Evolutionary conservation across 2,329 filamentous ascomycete species (phyloP), one percentile per base, ranked within the genome.

Genomic region (Domatiomyces globalis): DNA sequence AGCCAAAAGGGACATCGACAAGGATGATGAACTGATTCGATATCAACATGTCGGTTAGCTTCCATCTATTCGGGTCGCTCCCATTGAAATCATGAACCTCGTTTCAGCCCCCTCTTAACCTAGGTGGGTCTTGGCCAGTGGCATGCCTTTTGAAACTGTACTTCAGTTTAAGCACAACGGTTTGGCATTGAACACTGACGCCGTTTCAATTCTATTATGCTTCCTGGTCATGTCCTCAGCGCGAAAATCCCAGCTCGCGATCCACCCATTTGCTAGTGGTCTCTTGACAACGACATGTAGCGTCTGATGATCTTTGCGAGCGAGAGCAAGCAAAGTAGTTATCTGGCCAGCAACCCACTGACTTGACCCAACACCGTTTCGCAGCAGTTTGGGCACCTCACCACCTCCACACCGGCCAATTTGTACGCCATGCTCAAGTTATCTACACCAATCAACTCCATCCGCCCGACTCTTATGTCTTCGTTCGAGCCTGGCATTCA

Each of bases 401-500:
- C 15, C 33, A 15, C 33, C 12, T 39, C 33, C 33, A 39, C 5
- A 5, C 33, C 33, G 12, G 5, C 33, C 33, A 39, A 15, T 15
- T 15, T 39, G 12, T 39, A 15, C 33, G 33, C 33, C 33, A 39
- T 39, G 33, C 33, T 39, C 33, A 39, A 39, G 33, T 15, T 39
- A 39, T 39, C 33, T 15, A 15, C 33, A 39, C 33, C 33, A 15
- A 39, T 39, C 10, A 39, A 39, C 33, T 15, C 33, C 33, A 39
- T 39, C 33, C 10, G 33, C 5, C 33, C 33, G 1, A 10, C 15
- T 15, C 12, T 39, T 10, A 39, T 39, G 33, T 15, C 33, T 39
- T 39, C 33, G 5, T 39, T 56, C 46, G 56, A 51, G 18, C 56
- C 54, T 44, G 56, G 56, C 19, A 48, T 56, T 27, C 56, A 52